A percentile compares a stretch with the other conserved stretches of the same genome.
Evolutionary conservation across 805 yeast species (phyloP).

Genomic region (Priceomyces haplophilus): DNA sequence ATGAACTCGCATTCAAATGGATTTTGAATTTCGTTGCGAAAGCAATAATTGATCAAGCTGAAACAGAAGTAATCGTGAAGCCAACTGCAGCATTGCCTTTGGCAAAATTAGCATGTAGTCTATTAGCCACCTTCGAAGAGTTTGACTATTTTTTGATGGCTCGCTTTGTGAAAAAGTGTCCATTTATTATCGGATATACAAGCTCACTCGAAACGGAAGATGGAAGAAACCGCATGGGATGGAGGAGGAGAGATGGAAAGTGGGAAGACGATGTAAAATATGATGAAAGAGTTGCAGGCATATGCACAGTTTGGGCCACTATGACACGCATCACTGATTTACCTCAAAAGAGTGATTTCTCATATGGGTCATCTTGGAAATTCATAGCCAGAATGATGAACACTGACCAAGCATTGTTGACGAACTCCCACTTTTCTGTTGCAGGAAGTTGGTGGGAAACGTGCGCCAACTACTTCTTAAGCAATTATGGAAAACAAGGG

Average conservation of each 20-base stretch:
- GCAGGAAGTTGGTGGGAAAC: conserved; percentile 93
- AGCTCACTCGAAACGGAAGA: conserved; percentile 75
- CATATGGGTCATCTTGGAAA: conserved; percentile 56
- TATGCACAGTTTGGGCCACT: conserved; percentile 74
- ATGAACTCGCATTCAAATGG: conserved; percentile 64
- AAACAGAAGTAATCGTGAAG: conserved; percentile 80
- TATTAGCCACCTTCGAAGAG: conserved; percentile 49
- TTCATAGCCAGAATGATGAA: conserved; percentile 73
- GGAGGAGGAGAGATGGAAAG: conserved; percentile 57
- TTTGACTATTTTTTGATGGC: conserved; percentile 63
- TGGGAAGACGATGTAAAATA: conserved; percentile 68
- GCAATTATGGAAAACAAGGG: conserved; percentile 68
- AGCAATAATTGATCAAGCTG: conserved; percentile 86
- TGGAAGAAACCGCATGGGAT: conserved; percentile 85
- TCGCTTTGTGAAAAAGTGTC: conserved; percentile 87
- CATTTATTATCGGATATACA: conserved; percentile 78
- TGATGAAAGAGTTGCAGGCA: conserved; percentile 85
- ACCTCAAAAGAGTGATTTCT: conserved; percentile 37
- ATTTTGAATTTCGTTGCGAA: conserved; percentile 80
- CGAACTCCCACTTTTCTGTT: conserved; percentile 68
- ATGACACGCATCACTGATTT: conserved; percentile 48
- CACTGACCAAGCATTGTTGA: conserved; percentile 44
- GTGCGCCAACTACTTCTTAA: conserved; percentile 53
- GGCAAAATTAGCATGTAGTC: conserved; percentile 57
- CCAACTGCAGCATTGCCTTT: conserved; percentile 78